These are phyloP conservation scores for Candida sojae DNA, from an alignment of 1,139 yeast species.

Conservation along the genomic window DNA sequence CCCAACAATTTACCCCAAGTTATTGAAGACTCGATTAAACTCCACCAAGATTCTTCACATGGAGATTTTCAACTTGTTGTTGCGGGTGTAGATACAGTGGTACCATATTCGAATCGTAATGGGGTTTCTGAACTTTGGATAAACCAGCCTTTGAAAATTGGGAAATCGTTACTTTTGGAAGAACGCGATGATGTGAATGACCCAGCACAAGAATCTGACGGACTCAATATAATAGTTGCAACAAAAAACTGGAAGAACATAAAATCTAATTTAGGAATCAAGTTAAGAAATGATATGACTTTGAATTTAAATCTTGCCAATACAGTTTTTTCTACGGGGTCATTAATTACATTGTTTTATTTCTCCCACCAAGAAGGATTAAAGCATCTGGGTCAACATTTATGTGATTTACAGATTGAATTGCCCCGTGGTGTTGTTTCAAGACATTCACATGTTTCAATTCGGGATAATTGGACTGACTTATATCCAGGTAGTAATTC, in stretches of 20 bases:
- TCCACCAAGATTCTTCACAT: constrained; percentile 21
- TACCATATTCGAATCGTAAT: constrained; percentile 35
- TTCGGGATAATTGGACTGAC: constrained; percentile 38
- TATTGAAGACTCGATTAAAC: constrained; percentile 32
- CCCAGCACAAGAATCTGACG: constrained; percentile 32
- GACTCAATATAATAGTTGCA: constrained; percentile 34
- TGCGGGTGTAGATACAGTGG: constrained; percentile 51
- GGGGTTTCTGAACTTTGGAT: constrained; percentile 55
- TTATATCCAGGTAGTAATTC: constrained; percentile 20
- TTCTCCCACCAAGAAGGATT: constrained; percentile 16
- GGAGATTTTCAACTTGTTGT: constrained; percentile 43
- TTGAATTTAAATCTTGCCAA: constrained; percentile 37
- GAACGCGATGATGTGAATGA: constrained; percentile 25
- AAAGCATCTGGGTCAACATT: constrained; percentile 28
- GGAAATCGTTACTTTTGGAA: constrained; percentile 21
- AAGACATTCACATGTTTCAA: constrained; percentile 9
- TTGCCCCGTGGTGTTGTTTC: constrained; percentile 28
- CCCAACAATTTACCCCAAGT: constrained; percentile 40
- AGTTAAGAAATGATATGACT: constrained; percentile 16
- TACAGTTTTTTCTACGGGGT: constrained; percentile 40
- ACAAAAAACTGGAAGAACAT: constrained; percentile 42
- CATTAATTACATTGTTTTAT: constrained; percentile 40
- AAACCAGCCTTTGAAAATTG: constrained; percentile 28
- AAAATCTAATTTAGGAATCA: constrained; percentile 24
- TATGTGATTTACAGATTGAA: constrained; percentile 28